Base-by-base conservation (phyloP, 2,329 filamentous ascomycete genomes). In the Didymella pomorum region DNA sequence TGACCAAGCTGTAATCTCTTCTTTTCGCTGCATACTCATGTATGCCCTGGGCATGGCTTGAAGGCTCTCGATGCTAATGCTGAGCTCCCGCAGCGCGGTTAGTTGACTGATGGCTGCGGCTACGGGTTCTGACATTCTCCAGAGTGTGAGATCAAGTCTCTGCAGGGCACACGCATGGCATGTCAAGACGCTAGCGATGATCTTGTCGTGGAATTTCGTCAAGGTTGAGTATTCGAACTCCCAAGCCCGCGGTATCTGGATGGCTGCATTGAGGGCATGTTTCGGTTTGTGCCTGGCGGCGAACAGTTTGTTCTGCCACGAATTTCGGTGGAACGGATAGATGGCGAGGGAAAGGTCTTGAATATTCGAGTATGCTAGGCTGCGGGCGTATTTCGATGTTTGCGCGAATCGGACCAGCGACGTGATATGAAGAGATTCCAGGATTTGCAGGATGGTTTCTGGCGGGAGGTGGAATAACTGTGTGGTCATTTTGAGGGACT, bases 261-360 rank as follows among this genome's bases (percentile, higher is more conserved):
- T 58, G 2, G 63, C 59, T 2, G 37, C 25, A 18, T 35, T 16
- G 2, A 49, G 45, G 12, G 18, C 9, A 14, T 56, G 31, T 14
- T 35, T 41, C 7, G 68, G 60, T 28, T 57, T 60, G 25, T 68
- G 18, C 12, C 12, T 29, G n/a, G 39, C 14, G 23, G 61, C 56
- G 21, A 43, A 42, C 78, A 92, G 37, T 14, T 55, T 52, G 33
- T 47, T 31, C 83, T 90, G 28, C 83, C 90, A n/a, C 86, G 86
- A 48, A 8, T 18, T 37, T 16, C 25, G 52, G 11, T 52, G 42
- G 11, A 42, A 44, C 0, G 88, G 90, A 29, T 96, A 91, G 83
- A 87, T 93, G 35, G 80, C 88, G 10, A 86, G 95, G 20, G 93
- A 97, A 79, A 97, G 92, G 88, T 39, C 81, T 87, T 42, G 71